Base-by-base conservation (phyloP, 2,329 filamentous ascomycete genomes). In the Verticillium tricorpus region DNA sequence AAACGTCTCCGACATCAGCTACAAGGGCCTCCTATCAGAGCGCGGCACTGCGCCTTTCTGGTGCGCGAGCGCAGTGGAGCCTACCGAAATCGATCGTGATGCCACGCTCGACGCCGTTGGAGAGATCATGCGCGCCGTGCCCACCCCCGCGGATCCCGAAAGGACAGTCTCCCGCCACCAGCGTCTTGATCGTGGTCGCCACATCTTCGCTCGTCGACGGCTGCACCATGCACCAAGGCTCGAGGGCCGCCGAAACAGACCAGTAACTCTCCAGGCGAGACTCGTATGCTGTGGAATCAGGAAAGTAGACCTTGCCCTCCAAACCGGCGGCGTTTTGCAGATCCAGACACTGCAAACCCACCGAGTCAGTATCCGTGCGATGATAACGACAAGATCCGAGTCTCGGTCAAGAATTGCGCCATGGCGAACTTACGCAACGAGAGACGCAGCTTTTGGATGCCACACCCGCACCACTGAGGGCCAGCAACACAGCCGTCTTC, bases 91-190 rank as follows among this genome's bases (percentile, higher is more conserved):
- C 76, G 25, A 78, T 69, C 1, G 75, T 75, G 9, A 78, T 69
- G 1, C 77, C 76, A 19, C 71, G 69, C 9, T 72, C 64, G 12
- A 78, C 70, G 58, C 72, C 74, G 68, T 76, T 76, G 60, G 72
- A 67, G 3, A 74, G 65, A 1, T 70, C 62, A 57, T 71, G 72
- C 28, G 69, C 66, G 31, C 69, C 73, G 50, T 78, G 75, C 3
- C 77, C 75, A 39, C 77, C 76, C 19, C 72, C 71, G 1, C 74
- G 71, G 37, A 80, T 71, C 19, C 74, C 77, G 63, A 79, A 79
- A 6, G 69, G 67, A 56, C 73, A 75, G 15, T 69, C 50, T 7
- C 68, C 66, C 5, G 65, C 57, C 31, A 68, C 66, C 0, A 80
- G 67, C 2, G 73, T 67, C 55, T 71, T 74, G 22, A 79, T 68